These are phyloP conservation scores for Pelargonium myrrhifolium DNA, from an alignment of 441 rosid genomes.

Conservation along the genomic window DNA sequence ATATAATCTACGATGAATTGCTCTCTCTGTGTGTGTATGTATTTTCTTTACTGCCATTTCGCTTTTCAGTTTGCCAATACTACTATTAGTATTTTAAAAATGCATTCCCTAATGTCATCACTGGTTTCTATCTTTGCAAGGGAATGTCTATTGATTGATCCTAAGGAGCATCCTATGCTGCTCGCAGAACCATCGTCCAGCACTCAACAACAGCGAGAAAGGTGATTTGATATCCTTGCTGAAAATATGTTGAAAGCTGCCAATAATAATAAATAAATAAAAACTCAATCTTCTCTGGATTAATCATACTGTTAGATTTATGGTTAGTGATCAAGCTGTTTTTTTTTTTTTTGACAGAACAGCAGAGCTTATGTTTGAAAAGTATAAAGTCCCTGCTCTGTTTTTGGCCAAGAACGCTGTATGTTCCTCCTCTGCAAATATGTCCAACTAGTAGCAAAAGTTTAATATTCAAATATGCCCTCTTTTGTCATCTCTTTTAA, in stretches of 20 bases:
- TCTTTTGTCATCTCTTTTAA: conserved; percentile 8
- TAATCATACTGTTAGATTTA: background rate
- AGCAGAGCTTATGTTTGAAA: conserved; percentile 94
- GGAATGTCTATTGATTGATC: conserved; percentile 90
- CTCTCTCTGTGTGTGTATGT: no score
- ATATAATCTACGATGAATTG: no score
- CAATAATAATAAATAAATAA: no score
- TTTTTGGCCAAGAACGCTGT: conserved; percentile 98
- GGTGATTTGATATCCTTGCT: conserved; percentile 32
- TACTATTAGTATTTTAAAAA: background rate
- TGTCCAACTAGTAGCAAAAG: conserved; percentile 1
- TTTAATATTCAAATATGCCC: background rate
- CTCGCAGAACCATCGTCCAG: conserved; percentile 94
- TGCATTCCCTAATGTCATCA: conserved; percentile 10
- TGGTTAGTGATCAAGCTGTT: conserved; percentile 7
- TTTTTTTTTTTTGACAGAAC: no score
- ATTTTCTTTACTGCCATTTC: background rate
- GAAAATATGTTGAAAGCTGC: background rate
- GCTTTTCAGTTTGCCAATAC: background rate
- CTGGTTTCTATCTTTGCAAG: conserved; percentile 27
- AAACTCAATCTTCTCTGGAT: no score
- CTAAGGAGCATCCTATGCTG: conserved; percentile 98
- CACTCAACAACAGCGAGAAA: conserved; percentile 91
- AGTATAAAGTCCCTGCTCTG: conserved; percentile 87
- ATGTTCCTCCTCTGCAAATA: conserved; percentile 20